Evolutionary conservation across 306 rosid genomes (phyloP).

Genomic region (Ceratonia siliqua): DNA sequence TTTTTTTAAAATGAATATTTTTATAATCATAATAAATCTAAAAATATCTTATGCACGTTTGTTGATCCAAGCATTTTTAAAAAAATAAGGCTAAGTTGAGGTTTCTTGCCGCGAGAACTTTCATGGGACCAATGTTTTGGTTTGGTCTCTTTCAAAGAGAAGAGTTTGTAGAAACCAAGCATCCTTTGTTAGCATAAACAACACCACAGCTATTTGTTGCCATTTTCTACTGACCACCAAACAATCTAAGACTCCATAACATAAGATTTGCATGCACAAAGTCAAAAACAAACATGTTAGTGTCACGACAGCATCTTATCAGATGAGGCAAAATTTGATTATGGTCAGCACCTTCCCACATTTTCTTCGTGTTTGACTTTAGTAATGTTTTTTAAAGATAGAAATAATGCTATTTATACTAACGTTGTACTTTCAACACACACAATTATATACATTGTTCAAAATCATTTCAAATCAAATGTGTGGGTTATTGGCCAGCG

Average conservation of each 20-base stretch:
- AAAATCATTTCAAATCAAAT: background rate
- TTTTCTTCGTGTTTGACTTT: background rate
- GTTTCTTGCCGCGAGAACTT: slow-evolving; percentile 33
- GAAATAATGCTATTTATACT: background rate
- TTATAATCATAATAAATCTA: background rate
- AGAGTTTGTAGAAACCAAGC: slow-evolving; percentile 7
- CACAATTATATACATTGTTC: background rate
- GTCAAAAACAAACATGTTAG: background rate
- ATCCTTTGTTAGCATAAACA: background rate
- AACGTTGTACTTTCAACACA: background rate
- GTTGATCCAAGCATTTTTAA: background rate
- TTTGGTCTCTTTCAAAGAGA: slow-evolving; percentile 21
- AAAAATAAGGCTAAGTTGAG: background rate
- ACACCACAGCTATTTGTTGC: background rate
- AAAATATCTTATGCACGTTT: background rate
- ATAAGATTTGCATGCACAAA: background rate
- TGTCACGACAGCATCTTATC: background rate
- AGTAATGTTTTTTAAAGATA: too few relatives aligned
- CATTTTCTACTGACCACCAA: background rate
- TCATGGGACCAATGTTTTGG: slow-evolving; percentile 24
- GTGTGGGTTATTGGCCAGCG: too few relatives aligned
- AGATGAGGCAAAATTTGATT: background rate
- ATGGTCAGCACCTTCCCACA: background rate
- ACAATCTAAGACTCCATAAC: too few relatives aligned
- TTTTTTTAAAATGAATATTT: too few relatives aligned